Base-by-base conservation (phyloP, 345 rosid species). In the Euphorbia lathyris region DNA sequence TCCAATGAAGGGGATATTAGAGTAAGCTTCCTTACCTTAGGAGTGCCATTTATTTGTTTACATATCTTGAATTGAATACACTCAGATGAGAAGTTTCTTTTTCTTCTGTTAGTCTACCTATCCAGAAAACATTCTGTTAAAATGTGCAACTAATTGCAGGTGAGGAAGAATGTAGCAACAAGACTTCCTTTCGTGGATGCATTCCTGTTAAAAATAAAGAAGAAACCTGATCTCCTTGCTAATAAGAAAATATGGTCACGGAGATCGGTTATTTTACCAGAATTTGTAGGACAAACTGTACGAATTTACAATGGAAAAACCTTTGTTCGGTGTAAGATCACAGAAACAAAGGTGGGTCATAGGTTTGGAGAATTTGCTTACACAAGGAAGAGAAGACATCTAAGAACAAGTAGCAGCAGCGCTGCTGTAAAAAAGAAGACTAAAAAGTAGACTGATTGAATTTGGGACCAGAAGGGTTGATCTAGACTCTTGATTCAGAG, bases 301-400 rank as follows among this genome's bases (percentile, higher is more conserved):
- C 72, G 80, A 32, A 79, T 84, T 32, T 81, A 84, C 85, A 84
- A 81, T 63, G 87, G 87, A 9, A 84, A 77, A 40, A 70, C 73
- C 8, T 78, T 74, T 65, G 66, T 79, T 58, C 87, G 85, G 2
- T 75, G 82, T 43, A 84, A 84, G 85, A 82, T 84, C 73, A 84
- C 80, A 7, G 87, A 84, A 77, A 78, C 75, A 11, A 84, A 74
- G 78, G 85, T 84, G 40, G 87, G 87, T 26, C 87, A 81, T 71
- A 84, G 81, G 63, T 84, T 84, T 75, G 85, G 83, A 20, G 87
- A 84, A 77, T 79, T 84, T 57, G 83, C 85, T 40, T 56, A 77
- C 32, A 84, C 87, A 14, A 72, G 82, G 43, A 80, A 76, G 59
- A 45, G 84, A 20, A 76, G 72, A 53, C 17, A 25, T 52, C 11